Evolutionary conservation across 345 rosid genomes (phyloP).

Genomic region (Fremontodendron californicum): DNA sequence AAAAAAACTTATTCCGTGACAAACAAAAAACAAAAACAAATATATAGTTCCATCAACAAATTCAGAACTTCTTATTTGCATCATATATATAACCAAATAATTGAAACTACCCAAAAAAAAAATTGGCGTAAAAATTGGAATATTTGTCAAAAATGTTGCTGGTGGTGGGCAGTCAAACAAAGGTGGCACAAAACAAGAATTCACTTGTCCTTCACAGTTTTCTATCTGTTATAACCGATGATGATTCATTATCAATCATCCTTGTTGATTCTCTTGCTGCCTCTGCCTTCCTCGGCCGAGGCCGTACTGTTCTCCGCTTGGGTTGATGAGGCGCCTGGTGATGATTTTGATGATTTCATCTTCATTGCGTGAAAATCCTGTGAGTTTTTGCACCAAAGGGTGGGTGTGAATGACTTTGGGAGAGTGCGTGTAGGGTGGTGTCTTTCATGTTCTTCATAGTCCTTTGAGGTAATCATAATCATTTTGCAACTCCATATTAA

Average conservation of each 20-base stretch:
- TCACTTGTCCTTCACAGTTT: slow-evolving; percentile 46
- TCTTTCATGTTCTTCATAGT: too few species aligned
- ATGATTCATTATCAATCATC: slow-evolving; percentile 65
- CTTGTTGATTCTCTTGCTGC: slow-evolving; percentile 24
- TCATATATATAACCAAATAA: background rate
- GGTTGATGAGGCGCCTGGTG: background rate
- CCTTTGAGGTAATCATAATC: too few species aligned
- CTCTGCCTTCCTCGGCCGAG: slow-evolving; percentile 7
- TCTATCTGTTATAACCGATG: slow-evolving; percentile 64
- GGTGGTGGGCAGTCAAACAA: slow-evolving; percentile 32
- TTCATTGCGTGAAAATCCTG: slow-evolving; percentile 58
- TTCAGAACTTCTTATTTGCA: background rate
- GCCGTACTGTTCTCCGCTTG: slow-evolving; percentile 14
- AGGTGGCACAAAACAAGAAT: slow-evolving; percentile 38
- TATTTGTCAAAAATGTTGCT: slow-evolving; percentile 34
- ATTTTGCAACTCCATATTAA: background rate
- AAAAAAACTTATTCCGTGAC: background rate
- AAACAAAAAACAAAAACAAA: too few species aligned
- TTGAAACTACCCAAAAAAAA: background rate
- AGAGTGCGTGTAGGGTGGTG: slow-evolving; percentile 84
- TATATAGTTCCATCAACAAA: background rate
- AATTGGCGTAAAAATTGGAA: slow-evolving; percentile 36
- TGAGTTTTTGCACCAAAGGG: slow-evolving; percentile 82
- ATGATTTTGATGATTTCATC: slow-evolving; percentile 19
- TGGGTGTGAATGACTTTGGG: slow-evolving; percentile 83